These are phyloP conservation scores for Mycena venus DNA, from an alignment of 768 basidiomycete genomes.

Conservation along the genomic window DNA sequence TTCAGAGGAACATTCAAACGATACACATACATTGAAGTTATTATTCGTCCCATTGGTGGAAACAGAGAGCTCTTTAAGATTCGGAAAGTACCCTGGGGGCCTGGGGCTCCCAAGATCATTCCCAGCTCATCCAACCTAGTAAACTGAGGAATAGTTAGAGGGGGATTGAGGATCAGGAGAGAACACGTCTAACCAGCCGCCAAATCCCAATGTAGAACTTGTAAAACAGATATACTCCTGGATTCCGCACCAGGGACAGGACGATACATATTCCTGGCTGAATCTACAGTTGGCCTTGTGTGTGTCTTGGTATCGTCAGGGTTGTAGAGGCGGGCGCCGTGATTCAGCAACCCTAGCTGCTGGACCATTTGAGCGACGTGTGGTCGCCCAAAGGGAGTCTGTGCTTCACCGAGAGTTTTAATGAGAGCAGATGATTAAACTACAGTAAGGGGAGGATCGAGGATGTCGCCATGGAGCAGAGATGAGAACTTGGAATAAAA, in stretches of 20 bases:
- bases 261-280: background rate
- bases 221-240: background rate
- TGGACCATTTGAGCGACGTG: background rate
- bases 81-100: conserved; percentile 3
- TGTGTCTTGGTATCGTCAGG: background rate
- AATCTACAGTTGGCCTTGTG: background rate
- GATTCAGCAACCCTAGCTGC: background rate
- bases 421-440: background rate
- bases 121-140: conserved; percentile 6
- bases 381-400: background rate
- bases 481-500: background rate
- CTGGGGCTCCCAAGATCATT: background rate
- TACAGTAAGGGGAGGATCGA: conserved; percentile 1
- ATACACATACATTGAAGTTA: conserved; percentile 12
- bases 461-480: conserved; percentile 3
- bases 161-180: too few relatives aligned
- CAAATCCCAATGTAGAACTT: conserved; percentile 9
- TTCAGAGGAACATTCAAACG: background rate
- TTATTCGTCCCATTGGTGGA: background rate
- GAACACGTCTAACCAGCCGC: background rate
- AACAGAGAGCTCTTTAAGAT: conserved; percentile 16
- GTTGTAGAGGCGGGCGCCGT: background rate
- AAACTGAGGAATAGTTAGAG: too few relatives aligned
- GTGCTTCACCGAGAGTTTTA: background rate
- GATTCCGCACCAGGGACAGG: background rate